Evolutionary conservation across 2,329 filamentous ascomycete species (phyloP).

Genomic region (Xylaria polymorpha): DNA sequence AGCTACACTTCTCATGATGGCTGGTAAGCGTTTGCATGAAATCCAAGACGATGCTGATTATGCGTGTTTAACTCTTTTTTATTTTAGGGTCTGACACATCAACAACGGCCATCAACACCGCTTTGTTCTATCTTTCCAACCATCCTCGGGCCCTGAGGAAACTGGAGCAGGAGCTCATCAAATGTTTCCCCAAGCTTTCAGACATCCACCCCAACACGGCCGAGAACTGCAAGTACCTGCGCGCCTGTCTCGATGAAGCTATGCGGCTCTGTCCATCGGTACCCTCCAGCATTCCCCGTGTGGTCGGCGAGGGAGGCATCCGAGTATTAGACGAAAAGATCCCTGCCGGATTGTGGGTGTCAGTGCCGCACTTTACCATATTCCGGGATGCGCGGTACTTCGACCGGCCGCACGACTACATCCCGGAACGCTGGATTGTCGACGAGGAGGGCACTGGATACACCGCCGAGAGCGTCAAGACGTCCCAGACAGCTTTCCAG

Average conservation of each 20-base stretch:
- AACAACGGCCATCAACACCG: conserved; percentile 3
- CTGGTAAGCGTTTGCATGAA: not conserved
- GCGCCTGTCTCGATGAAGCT: conserved; percentile 24
- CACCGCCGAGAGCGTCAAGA: conserved; percentile 13
- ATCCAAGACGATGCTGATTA: not conserved
- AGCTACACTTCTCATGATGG: conserved; percentile 19
- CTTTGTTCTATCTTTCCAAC: conserved; percentile 24
- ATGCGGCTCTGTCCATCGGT: conserved; percentile 35
- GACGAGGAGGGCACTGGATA: not conserved
- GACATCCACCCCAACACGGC: conserved; percentile 27
- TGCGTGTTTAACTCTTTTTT: not conserved
- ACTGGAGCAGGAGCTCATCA: conserved; percentile 17
- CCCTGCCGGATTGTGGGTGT: conserved; percentile 23
- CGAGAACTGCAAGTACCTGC: not conserved
- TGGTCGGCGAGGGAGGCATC: conserved; percentile 26
- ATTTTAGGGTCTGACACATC: conserved; percentile 12
- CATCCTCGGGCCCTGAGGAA: conserved; percentile 22
- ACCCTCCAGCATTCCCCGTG: conserved; percentile 26
- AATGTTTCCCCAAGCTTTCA: conserved; percentile 12
- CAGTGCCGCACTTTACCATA: conserved; percentile 29
- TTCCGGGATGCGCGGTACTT: conserved; percentile 28
- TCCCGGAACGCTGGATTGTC: not conserved
- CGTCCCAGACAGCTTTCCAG: conserved; percentile 10
- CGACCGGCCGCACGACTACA: conserved; percentile 7
- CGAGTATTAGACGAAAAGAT: conserved; percentile 19